Base-by-base conservation (phyloP, 192 early-diverging fungal species). In the Coemansia javaensis region DNA sequence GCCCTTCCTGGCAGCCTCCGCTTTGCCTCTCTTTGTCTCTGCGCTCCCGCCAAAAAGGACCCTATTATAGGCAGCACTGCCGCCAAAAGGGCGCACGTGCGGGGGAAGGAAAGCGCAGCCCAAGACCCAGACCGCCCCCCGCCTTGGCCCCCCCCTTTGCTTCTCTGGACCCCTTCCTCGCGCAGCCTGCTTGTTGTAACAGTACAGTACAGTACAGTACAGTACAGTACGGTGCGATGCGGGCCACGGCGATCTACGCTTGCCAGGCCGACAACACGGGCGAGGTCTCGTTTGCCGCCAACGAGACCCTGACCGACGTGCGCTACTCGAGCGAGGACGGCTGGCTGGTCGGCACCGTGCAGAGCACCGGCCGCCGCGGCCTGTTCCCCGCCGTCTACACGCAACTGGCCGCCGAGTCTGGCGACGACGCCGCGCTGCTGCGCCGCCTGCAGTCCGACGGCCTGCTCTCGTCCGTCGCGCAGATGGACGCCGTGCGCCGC, bases 361-460 rank as follows among this genome's bases (percentile, higher is more conserved):
- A 50, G 23, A 30, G 42, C 34, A 66, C 69, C 5, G 53, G 54
- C 20, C 34, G 56, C 18, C 53, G 49, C 32, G 69, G 69, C 2
- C 50, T 73, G 12, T 66, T 73, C 34, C 69, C 69, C 0, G 69
- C 48, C 2, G 63, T 66, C 27, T 73, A 73, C 36, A 49, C 59
- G 0, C 63, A 73, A 32, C 63, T 73, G 2, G 17, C 36, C n/a
- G 57, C 57, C 1, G 63, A 73, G 46, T 30, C 50, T 12, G 52
- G 53, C 34, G 69, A 73, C 51, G 63, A 66, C 40, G 16, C 51
- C 24, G 43, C 5, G 8, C 55, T 71, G 25, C 39, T 63, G 11
- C 46, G 35, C 23, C 58, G 44, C 4, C 39, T 71, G 7, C 59
- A 56, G n/a, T 12, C 22, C 12, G 40, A 44, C 12, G 51, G 51